These are phyloP conservation scores for Austroboletus novae-zelandiae DNA, from an alignment of 1,284 basidiomycete genomes.

Conservation along the genomic window DNA sequence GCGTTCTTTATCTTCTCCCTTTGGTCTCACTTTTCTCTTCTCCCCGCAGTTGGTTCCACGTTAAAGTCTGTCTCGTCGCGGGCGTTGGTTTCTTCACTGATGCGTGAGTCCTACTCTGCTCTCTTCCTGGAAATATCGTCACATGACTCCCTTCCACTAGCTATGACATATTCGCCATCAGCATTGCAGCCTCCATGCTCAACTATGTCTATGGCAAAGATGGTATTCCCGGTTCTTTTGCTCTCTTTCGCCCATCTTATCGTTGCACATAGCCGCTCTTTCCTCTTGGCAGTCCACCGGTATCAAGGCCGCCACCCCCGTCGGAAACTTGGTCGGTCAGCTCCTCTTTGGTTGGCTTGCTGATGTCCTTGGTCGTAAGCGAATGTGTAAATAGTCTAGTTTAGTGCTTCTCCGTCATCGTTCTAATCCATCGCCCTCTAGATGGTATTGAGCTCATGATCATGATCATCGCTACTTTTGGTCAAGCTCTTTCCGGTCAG, in stretches of 20 bases:
- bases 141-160: conserved; percentile 27
- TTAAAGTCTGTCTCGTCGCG: conserved; percentile 67
- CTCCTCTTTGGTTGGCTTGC: conserved; percentile 54
- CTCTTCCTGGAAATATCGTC: background rate
- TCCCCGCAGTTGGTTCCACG: conserved; percentile 52
- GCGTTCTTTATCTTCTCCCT: background rate
- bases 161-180: conserved; percentile 73
- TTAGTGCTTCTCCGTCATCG: background rate
- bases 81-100: conserved; percentile 82
- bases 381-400: conserved; percentile 11
- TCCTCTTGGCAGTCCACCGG: conserved; percentile 63
- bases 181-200: conserved; percentile 71
- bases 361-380: conserved; percentile 51
- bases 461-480: conserved; percentile 48
- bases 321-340: conserved; percentile 63
- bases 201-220: conserved; percentile 60
- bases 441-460: conserved; percentile 58
- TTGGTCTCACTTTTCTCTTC: background rate
- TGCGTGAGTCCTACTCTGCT: conserved; percentile 45
- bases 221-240: background rate
- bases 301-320: conserved; percentile 68
- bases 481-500: conserved; percentile 44
- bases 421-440: conserved; percentile 23
- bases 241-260: background rate
- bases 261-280: conserved; percentile 26